Evolutionary conservation across 768 basidiomycete species (phyloP).

Genomic region (Boletus sp.): DNA sequence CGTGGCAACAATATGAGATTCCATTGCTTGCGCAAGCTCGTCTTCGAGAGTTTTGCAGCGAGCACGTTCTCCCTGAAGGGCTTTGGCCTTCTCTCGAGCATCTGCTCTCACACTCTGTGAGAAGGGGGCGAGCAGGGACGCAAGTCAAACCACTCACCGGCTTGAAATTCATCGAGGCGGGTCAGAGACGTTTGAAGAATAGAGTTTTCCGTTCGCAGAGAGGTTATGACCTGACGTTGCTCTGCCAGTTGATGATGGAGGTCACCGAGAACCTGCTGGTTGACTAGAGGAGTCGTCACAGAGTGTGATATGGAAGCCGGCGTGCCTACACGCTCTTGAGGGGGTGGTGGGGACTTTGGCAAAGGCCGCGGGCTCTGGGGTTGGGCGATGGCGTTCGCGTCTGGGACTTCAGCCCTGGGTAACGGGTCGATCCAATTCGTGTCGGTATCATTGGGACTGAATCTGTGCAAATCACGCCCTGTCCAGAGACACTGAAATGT

Average conservation of each 20-base stretch:
- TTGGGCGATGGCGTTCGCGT: slow-evolving; percentile 33
- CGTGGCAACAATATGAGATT: slow-evolving; percentile 3
- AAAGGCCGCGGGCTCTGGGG: slow-evolving; percentile 19
- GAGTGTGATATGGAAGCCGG: slow-evolving; percentile 4
- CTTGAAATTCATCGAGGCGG: slow-evolving; percentile 31
- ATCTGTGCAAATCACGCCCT: slow-evolving; percentile 33
- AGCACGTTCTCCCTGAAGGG: slow-evolving; percentile 19
- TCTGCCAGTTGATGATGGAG: slow-evolving; percentile 16
- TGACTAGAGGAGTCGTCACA: neutral
- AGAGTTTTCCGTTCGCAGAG: slow-evolving; percentile 27
- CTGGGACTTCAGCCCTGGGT: slow-evolving; percentile 39
- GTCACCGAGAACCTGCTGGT: slow-evolving; percentile 10
- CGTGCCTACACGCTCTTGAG: slow-evolving; percentile 8
- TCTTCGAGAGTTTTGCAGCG: slow-evolving; percentile 19
- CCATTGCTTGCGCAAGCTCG: slow-evolving; percentile 20
- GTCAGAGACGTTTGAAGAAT: slow-evolving; percentile 25
- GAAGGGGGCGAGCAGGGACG: neutral
- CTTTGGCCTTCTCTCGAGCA: slow-evolving; percentile 7
- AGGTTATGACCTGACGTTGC: slow-evolving; percentile 14
- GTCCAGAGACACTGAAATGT: neutral
- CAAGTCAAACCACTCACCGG: slow-evolving; percentile 20
- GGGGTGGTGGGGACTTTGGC: slow-evolving; percentile 16
- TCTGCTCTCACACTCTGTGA: slow-evolving; percentile 13
- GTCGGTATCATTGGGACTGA: slow-evolving; percentile 42
- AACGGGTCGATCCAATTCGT: slow-evolving; percentile 62